phyloP scores from a whole-genome alignment of 805 yeast genomes.

The Wickerhamia fluorescens region DNA sequence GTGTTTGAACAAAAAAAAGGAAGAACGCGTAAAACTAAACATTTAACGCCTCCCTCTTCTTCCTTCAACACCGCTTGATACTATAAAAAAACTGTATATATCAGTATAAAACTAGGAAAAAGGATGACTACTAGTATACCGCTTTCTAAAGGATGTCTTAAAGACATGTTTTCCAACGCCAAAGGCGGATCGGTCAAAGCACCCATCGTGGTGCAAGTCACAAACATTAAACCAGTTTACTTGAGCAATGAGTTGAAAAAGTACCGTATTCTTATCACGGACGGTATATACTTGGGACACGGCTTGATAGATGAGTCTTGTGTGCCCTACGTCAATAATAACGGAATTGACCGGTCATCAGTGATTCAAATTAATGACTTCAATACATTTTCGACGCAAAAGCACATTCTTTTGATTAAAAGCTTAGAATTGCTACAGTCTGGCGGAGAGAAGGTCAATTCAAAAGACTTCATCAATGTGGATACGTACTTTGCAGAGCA shows the following conservation, averaged over 20 bases:
- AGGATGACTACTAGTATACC: slow-evolving; percentile 3
- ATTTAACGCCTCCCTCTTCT: too few species aligned
- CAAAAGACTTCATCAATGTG: slow-evolving; percentile 34
- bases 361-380: slow-evolving; percentile 36
- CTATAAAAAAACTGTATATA: too few species aligned
- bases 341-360: slow-evolving; percentile 40
- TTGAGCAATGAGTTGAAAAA: slow-evolving; percentile 20
- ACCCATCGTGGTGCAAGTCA: slow-evolving; percentile 28
- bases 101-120: too few species aligned
- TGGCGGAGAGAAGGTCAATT: slow-evolving; percentile 28
- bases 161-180: slow-evolving; percentile 13
- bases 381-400: slow-evolving; percentile 40
- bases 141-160: slow-evolving; percentile 10
- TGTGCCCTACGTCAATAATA: slow-evolving; percentile 30
- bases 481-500: slow-evolving; percentile 55
- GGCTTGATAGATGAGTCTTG: slow-evolving; percentile 36
- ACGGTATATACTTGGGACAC: slow-evolving; percentile 32
- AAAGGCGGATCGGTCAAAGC: slow-evolving; percentile 10
- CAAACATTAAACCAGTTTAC: slow-evolving; percentile 27
- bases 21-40: too few species aligned
- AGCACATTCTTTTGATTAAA: slow-evolving; percentile 42
- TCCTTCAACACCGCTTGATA: too few species aligned
- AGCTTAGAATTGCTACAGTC: slow-evolving; percentile 37
- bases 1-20: too few species aligned
- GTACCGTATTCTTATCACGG: slow-evolving; percentile 30